Evolutionary conservation across 495 filamentous ascomycete genomes (phyloP).

Genomic region (Geoglossum glabrum): DNA sequence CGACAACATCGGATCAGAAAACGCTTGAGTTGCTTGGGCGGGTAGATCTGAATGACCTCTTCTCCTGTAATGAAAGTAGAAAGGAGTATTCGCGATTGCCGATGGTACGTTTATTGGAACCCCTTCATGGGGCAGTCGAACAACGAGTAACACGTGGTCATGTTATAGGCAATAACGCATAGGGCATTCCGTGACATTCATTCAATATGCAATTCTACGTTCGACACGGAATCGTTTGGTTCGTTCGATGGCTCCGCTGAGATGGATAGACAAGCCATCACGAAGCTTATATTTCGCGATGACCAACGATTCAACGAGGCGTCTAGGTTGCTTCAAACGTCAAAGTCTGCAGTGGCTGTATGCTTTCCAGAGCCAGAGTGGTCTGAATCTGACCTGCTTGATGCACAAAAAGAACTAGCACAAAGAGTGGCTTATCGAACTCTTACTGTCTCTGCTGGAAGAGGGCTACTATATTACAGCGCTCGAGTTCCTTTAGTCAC

Average conservation of each 20-base stretch:
- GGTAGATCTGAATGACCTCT: slow-evolving; percentile 55
- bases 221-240: slow-evolving; percentile 35
- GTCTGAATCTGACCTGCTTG: slow-evolving; percentile 71
- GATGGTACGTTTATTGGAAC: neutral
- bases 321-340: slow-evolving; percentile 53
- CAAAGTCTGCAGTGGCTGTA: slow-evolving; percentile 52
- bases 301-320: slow-evolving; percentile 77
- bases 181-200: slow-evolving; percentile 53
- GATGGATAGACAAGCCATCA: slow-evolving; percentile 60
- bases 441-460: slow-evolving; percentile 65
- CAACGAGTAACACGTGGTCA: slow-evolving; percentile 9
- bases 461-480: slow-evolving; percentile 67
- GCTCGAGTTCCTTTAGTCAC: slow-evolving; percentile 69
- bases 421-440: slow-evolving; percentile 71
- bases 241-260: slow-evolving; percentile 49
- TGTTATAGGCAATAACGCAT: slow-evolving; percentile 34
- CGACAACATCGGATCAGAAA: slow-evolving; percentile 47
- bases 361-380: slow-evolving; percentile 56
- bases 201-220: slow-evolving; percentile 39
- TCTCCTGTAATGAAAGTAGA: slow-evolving; percentile 22
- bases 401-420: slow-evolving; percentile 79
- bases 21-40: slow-evolving; percentile 61
- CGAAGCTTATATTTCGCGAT: slow-evolving; percentile 70
- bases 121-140: neutral
- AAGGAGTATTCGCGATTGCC: neutral